Evolutionary conservation across 805 yeast genomes (phyloP), one percentile per base, ranked within the genome.

Genomic region (Saccharomyces mikatae): DNA sequence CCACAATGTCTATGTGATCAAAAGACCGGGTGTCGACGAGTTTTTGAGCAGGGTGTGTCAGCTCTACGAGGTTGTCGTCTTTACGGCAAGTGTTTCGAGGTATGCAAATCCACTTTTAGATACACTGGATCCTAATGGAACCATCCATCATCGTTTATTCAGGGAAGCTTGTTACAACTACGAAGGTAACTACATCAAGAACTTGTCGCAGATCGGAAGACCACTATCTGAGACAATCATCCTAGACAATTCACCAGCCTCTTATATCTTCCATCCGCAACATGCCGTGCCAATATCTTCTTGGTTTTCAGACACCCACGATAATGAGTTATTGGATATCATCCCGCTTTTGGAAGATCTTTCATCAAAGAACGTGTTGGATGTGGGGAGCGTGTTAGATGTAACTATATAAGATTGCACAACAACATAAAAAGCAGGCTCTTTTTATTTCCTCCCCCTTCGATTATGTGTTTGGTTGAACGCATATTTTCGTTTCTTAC

Each of bases 241-340:
- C 60, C 83, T 94, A 60, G 99, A 94, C 74, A 94, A 94, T 71
- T 91, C 98, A 2, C 98, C 99, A 1, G 96, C 98, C 2, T 89
- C 97, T n/a, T 94, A 94, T 71, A 84, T 92, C 54, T 88, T 94
- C 77, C 98, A 94, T 68, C 99, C 99, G 22, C 96, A 89, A 70
- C 97, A 94, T 74, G 96, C 98, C 8, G 86, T 94, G 29, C 99
- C 99, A 26, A 88, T 94, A 29, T 88, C 96, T 60, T 85, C 94
- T 69, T 94, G 99, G 99, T 94, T 94, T 76, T 88, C 96, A 61
- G 99, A 94, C 72, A 83, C 94, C 29, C 99, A 94, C 70, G 99
- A 94, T 71, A 91, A 91, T 69, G 99, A 94, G 76, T 77, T 94
- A 63, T 71, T 88, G 58, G 99, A 94, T 71, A 81, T 94, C 71